Base-by-base conservation (phyloP, 805 yeast genomes). In the Teunomyces atbi region DNA sequence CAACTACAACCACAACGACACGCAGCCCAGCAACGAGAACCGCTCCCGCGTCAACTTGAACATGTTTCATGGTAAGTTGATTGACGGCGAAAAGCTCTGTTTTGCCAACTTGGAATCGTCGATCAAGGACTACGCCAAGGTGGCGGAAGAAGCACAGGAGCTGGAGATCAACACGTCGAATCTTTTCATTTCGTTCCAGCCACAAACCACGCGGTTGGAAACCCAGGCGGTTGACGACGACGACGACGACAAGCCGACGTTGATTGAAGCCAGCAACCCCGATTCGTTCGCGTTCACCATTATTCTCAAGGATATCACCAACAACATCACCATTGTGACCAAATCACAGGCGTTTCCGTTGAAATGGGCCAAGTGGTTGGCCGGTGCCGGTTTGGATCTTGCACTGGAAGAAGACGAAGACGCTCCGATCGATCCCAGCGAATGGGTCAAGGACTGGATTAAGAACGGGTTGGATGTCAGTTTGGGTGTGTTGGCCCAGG, bases 331-430 rank as follows among this genome's bases (percentile, higher is more conserved):
- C 6, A 77, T 89, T 38, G 76, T 81, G 23, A 83, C 89, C 42
- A 83, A 84, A 55, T 87, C 98, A 0, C 99, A 94, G 65, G 82
- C 96, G 5, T 86, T 89, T 73, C 98, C 99, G 8, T 62, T 79
- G 39, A 83, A 81, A 60, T 94, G 99, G 99, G 84, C 90, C 7
- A 71, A 79, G n/a, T 94, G 99, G 99, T 74, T 92, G n/a, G 83
- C 80, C 49, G 79, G 82, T 1, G 39, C 39, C 6, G 39, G 39
- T 3, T 36, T 36, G 28, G 28, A 36, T 36, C 18, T 21, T 59
- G 16, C 62, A 62, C 35, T 30, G 18, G 58, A 52, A 18, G 64
- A 64, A 58, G 58, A 6, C 2, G 50, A 42, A 12, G 44, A 32
- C 10, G 52, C 46, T 12, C 47, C 45, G 6, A 62, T 71, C 26